phyloP scores from a whole-genome alignment of 345 rosid species.

The Eucalyptus urophylla region DNA sequence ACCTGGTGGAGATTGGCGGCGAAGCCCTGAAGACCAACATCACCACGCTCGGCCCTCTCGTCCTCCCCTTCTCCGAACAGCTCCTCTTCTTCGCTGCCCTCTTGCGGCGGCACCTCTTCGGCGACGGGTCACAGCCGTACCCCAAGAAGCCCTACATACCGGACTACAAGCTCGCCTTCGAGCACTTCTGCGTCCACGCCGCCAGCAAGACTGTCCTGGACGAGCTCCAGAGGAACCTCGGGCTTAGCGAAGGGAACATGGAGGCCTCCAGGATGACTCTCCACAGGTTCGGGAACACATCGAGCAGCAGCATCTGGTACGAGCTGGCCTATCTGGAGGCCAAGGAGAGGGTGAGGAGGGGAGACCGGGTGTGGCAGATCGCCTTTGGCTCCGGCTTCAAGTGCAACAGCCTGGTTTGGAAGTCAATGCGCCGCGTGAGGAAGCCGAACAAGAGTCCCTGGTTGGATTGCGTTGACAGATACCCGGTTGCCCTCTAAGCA shows the following conservation, averaged over 20 bases:
- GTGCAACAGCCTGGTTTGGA: slow-evolving; percentile 93
- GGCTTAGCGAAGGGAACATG: slow-evolving; percentile 61
- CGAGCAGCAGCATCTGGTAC: slow-evolving; percentile 89
- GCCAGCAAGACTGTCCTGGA: slow-evolving; percentile 76
- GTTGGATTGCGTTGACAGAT: slow-evolving; percentile 57
- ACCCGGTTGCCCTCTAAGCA: slow-evolving; percentile 26
- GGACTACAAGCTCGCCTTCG: slow-evolving; percentile 90
- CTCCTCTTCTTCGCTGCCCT: slow-evolving; percentile 66
- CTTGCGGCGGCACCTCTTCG: slow-evolving; percentile 30
- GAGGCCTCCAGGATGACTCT: slow-evolving; percentile 86
- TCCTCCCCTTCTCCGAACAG: slow-evolving; percentile 93
- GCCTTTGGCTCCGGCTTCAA: slow-evolving; percentile 88
- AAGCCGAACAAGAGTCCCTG: slow-evolving; percentile 69
- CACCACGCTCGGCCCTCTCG: slow-evolving; percentile 89
- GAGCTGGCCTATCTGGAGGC: slow-evolving; percentile 89
- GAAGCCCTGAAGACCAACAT: slow-evolving; percentile 93
- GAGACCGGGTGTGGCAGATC: slow-evolving; percentile 85
- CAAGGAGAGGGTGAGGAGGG: slow-evolving; percentile 61
- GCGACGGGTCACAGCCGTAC: slow-evolving; percentile 1
- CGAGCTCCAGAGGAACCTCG: slow-evolving; percentile 81
- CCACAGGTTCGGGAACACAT: slow-evolving; percentile 85
- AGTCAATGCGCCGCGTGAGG: slow-evolving; percentile 49
- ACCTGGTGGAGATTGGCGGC: slow-evolving; percentile 78
- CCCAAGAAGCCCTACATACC: slow-evolving; percentile 74
- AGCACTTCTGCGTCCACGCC: slow-evolving; percentile 87